Percentiles rank a stretch among this genome's conserved stretches.
Evolutionary conservation across 768 basidiomycete species (phyloP).

Genomic region (Lactarius vividus): DNA sequence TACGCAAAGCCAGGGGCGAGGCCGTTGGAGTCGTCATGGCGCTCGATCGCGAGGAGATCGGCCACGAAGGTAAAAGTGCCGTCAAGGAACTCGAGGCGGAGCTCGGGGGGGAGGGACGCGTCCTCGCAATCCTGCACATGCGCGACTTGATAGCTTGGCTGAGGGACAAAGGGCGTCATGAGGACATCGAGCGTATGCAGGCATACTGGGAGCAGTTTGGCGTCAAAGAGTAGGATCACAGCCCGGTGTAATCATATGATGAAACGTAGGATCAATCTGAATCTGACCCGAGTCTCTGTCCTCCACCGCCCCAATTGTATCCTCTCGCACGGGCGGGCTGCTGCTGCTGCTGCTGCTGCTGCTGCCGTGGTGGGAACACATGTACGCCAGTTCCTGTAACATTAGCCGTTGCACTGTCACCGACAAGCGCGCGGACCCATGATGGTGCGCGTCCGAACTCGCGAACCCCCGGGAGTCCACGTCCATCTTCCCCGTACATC

Average conservation of each 20-base stretch:
- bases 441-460: slow-evolving; percentile 38
- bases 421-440: slow-evolving; percentile 27
- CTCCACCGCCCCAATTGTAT: slow-evolving; percentile 51
- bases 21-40: slow-evolving; percentile 87
- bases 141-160: slow-evolving; percentile 83
- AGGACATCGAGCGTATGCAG: slow-evolving; percentile 69
- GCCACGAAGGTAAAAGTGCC: slow-evolving; percentile 68
- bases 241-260: background rate
- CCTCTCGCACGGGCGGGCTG: slow-evolving; percentile 33
- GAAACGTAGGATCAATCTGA: slow-evolving; percentile 16
- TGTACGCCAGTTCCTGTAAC: slow-evolving; percentile 49
- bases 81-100: slow-evolving; percentile 79
- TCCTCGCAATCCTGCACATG: slow-evolving; percentile 82
- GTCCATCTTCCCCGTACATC: slow-evolving; percentile 53
- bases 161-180: slow-evolving; percentile 58
- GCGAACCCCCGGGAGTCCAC: slow-evolving; percentile 56
- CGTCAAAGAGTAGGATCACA: slow-evolving; percentile 40
- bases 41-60: slow-evolving; percentile 85
- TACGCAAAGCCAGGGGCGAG: slow-evolving; percentile 65
- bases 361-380: slow-evolving; percentile 52
- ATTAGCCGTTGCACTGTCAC: slow-evolving; percentile 37
- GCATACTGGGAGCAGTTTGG: slow-evolving; percentile 77
- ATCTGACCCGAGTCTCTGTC: slow-evolving; percentile 46
- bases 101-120: slow-evolving; percentile 64
- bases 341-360: slow-evolving; percentile 22